Percentiles rank a stretch among this genome's conserved stretches.
phyloP scores from a whole-genome alignment of 306 rosid species.

The Trifolium repens region DNA sequence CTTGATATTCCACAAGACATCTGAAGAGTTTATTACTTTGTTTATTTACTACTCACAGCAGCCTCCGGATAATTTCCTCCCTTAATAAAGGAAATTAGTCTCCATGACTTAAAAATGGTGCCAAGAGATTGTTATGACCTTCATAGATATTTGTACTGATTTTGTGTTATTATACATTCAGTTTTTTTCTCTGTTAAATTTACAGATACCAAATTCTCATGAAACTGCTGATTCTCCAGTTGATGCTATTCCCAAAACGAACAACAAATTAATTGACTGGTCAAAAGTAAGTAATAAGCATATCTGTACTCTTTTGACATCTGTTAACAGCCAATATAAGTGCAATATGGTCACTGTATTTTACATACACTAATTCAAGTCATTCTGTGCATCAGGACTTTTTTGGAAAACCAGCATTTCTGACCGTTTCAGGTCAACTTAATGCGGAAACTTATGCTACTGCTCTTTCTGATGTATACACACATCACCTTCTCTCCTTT shows the following conservation, averaged over 20 bases:
- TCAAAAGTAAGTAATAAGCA: constrained; percentile 72
- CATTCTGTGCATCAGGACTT: constrained; percentile 68
- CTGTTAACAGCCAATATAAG: constrained; percentile 17
- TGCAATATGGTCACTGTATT: constrained; percentile 23
- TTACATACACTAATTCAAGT: constrained; percentile 36
- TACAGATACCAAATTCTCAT: constrained; percentile 77
- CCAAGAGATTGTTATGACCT: neutral
- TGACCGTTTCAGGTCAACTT: constrained; percentile 97
- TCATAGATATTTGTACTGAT: neutral
- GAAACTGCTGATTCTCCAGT: constrained; percentile 72
- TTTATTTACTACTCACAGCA: constrained; percentile 20
- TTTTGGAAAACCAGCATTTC: constrained; percentile 93
- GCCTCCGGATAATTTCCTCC: neutral
- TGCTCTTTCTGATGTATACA: constrained; percentile 93
- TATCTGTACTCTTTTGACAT: constrained; percentile 35
- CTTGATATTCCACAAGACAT: constrained; percentile 1
- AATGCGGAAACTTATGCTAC: constrained; percentile 98
- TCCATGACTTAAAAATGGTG: constrained; percentile 28
- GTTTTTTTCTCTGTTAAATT: constrained; percentile 37
- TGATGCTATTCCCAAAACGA: constrained; percentile 71
- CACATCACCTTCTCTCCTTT: constrained; percentile 10
- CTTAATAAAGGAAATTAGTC: constrained; percentile 4
- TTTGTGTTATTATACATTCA: constrained; percentile 6
- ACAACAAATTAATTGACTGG: constrained; percentile 83
- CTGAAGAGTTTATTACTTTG: constrained; percentile 13